These are phyloP conservation scores for Fomitiporia mediterranea DNA, from an alignment of 1,284 basidiomycete genomes.

Conservation along the genomic window DNA sequence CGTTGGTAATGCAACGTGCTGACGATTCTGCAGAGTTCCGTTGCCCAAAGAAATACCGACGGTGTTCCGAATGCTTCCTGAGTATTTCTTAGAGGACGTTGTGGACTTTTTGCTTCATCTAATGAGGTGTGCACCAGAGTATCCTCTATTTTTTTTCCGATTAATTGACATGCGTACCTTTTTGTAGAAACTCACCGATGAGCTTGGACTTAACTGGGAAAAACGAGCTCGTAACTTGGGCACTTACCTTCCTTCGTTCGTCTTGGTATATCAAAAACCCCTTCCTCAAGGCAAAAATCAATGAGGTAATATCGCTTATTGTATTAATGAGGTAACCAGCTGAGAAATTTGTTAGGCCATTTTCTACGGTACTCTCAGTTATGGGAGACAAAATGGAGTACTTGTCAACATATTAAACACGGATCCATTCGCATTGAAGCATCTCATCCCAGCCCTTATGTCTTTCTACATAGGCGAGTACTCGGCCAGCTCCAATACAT, in stretches of 20 bases:
- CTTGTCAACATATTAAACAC: slow-evolving; percentile 81
- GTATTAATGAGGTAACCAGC: neutral
- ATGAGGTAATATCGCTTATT: slow-evolving; percentile 57
- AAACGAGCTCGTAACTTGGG: slow-evolving; percentile 86
- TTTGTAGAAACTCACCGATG: slow-evolving; percentile 65
- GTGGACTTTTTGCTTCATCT: slow-evolving; percentile 87
- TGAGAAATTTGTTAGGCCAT: slow-evolving; percentile 54
- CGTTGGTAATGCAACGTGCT: slow-evolving; percentile 17
- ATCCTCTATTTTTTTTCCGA: neutral
- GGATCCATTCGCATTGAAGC: slow-evolving; percentile 79
- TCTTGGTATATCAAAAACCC: slow-evolving; percentile 99
- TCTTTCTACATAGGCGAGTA: slow-evolving; percentile 89
- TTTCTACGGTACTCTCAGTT: slow-evolving; percentile 78
- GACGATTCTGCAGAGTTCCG: slow-evolving; percentile 56
- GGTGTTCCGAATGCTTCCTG: slow-evolving; percentile 86
- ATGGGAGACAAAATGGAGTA: slow-evolving; percentile 72
- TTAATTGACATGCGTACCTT: slow-evolving; percentile 13
- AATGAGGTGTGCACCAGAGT: slow-evolving; percentile 57
- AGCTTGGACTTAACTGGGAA: slow-evolving; percentile 80
- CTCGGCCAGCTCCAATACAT: slow-evolving; percentile 1
- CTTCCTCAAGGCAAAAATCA: slow-evolving; percentile 96
- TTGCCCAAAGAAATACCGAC: slow-evolving; percentile 82
- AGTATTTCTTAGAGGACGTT: slow-evolving; percentile 93
- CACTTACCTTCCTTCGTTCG: slow-evolving; percentile 88
- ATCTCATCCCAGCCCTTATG: slow-evolving; percentile 90